These are phyloP conservation scores for Viola pubescens DNA, from an alignment of 441 rosid species.

Conservation along the genomic window DNA sequence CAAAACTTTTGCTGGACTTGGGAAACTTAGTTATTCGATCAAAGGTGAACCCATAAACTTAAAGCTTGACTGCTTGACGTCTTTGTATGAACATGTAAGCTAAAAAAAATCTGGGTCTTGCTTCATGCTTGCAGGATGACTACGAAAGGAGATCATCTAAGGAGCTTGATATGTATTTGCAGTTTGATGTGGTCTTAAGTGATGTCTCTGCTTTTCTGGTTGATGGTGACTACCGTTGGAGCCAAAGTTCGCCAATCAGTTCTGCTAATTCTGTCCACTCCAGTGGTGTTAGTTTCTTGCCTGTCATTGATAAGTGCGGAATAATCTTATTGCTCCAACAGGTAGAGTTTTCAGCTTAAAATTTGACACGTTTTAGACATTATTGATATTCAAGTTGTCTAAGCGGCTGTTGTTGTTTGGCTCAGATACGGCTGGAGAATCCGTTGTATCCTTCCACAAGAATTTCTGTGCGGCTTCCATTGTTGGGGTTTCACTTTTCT, in stretches of 20 bases:
- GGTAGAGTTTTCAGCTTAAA: slow-evolving; percentile 38
- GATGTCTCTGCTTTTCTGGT: slow-evolving; percentile 91
- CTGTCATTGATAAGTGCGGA: slow-evolving; percentile 94
- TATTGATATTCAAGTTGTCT: slow-evolving; percentile 5
- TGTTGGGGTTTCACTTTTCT: slow-evolving; percentile 91
- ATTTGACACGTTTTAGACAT: slow-evolving; percentile 14
- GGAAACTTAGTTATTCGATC: slow-evolving; percentile 90
- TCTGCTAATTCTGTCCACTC: slow-evolving; percentile 28
- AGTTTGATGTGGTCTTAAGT: slow-evolving; percentile 90
- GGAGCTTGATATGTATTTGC: slow-evolving; percentile 75
- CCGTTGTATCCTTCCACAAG: slow-evolving; percentile 92
- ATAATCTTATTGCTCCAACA: slow-evolving; percentile 82
- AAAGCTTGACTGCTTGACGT: not conserved
- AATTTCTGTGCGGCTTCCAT: slow-evolving; percentile 78
- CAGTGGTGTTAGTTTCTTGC: slow-evolving; percentile 47
- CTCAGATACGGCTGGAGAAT: slow-evolving; percentile 71
- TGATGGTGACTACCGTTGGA: slow-evolving; percentile 93
- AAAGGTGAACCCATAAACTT: slow-evolving; percentile 45
- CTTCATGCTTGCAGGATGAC: slow-evolving; percentile 58
- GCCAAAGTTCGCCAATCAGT: slow-evolving; percentile 31
- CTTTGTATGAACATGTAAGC: slow-evolving; percentile 12
- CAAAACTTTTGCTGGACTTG: slow-evolving; percentile 93
- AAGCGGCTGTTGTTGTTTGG: slow-evolving; percentile 16
- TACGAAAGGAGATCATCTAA: slow-evolving; percentile 34
- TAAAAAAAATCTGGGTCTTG: slow-evolving; percentile 4